These are phyloP conservation scores for Cladorrhinum sp. DNA, from an alignment of 2,329 filamentous ascomycete species.

Conservation along the genomic window DNA sequence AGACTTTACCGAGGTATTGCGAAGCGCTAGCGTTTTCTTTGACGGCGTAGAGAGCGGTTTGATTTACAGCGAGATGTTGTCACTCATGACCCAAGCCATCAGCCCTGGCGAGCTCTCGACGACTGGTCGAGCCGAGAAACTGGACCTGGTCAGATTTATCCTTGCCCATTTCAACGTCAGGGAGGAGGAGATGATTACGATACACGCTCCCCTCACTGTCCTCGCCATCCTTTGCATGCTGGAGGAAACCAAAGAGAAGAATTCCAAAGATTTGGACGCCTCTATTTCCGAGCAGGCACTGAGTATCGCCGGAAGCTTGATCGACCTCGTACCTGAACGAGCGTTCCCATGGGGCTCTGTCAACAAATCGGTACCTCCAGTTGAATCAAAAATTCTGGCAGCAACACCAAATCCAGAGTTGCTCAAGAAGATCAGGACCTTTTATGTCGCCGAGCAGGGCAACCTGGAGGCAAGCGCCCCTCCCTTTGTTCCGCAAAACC, in stretches of 20 bases:
- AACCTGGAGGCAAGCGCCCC: constrained; percentile 60
- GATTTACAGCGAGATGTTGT: constrained; percentile 81
- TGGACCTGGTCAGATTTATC: constrained; percentile 77
- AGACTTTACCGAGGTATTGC: constrained; percentile 80
- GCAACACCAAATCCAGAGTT: constrained; percentile 49
- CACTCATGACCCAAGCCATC: constrained; percentile 62
- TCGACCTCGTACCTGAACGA: constrained; percentile 63
- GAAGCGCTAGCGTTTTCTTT: constrained; percentile 93
- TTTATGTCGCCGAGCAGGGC: constrained; percentile 69
- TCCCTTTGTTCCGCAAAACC: constrained; percentile 55
- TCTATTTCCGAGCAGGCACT: constrained; percentile 35
- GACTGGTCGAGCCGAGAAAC: constrained; percentile 55
- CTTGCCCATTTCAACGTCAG: constrained; percentile 84
- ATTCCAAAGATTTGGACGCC: constrained; percentile 19
- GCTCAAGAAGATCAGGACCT: constrained; percentile 58
- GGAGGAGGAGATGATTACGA: constrained; percentile 91
- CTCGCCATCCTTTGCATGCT: constrained; percentile 63
- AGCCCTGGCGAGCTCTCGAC: constrained; percentile 42
- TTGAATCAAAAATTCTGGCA: constrained; percentile 30
- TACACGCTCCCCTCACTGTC: constrained; percentile 75
- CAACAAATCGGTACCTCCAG: constrained; percentile 25
- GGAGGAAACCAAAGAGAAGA: constrained; percentile 47
- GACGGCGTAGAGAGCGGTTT: constrained; percentile 93
- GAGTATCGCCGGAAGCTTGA: constrained; percentile 52
- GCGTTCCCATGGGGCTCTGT: constrained; percentile 47